Base-by-base conservation (phyloP, 1,284 basidiomycete genomes). In the Mrakiaceae sp. region DNA sequence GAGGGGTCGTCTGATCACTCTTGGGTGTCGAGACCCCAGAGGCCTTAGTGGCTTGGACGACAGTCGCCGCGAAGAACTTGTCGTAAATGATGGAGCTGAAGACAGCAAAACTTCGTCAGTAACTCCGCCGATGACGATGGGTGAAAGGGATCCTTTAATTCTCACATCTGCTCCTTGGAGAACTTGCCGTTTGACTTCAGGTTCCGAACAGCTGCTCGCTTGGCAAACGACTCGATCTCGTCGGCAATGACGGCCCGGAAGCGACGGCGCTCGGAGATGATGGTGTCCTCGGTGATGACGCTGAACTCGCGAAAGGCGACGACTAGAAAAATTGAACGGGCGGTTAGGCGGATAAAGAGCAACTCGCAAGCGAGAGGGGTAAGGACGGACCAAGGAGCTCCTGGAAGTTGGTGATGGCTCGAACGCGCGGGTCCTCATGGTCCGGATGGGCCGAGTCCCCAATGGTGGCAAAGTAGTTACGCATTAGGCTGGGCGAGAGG, bases 281-380 rank as follows among this genome's bases (percentile, higher is more conserved):
- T 98, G 11, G 90, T 90, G 46, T 98, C 96, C 72, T 98, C 94
- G 0, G 91, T 95, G 74, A 99, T 95, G 68, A 93, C 82, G 40
- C 92, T 88, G 75, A 99, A 99, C 75, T 99, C 96, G 64, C 96
- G 85, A 83, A 97, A 97, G 1, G 94, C 94, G 62, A 97, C 87
- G 5, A 97, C 85, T 64, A 43, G 3, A 43, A 10, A 9, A 14
- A 51, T 5, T 4, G 3, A 11, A 59, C 27, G 73, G 67, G 66
- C 63, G 12, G 52, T 11, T 47, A 8, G 27, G n/a, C 16, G 44
- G 12, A 14, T 6, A 67, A 72, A 72, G 0, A 69, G 71, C 16
- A 73, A 70, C 44, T 72, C 43, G 12, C 7, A 5, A 12, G 42
- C 1, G 52, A 27, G n/a, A 50, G 39, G 9, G 10, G 5, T 3